Percentiles rank a stretch among this genome's conserved stretches.
Conservation (phyloP, 176 grass and related monocot genomes). For the Oryza nivara region DNA sequence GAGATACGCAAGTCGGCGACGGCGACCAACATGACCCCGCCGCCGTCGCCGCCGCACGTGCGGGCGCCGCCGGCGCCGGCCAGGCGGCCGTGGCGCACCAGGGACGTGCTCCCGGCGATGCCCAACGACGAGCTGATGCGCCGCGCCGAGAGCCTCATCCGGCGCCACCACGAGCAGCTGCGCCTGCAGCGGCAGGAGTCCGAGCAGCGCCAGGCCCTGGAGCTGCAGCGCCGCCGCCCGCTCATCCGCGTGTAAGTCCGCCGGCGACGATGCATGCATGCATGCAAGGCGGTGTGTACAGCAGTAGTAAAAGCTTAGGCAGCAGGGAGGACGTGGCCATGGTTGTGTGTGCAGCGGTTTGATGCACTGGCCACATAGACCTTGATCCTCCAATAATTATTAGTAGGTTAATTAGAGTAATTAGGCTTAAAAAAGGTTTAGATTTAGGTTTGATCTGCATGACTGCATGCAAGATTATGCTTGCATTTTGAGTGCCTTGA, state of each 20-base stretch:
- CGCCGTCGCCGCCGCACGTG: slow-evolving; percentile 16
- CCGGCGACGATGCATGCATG: slow-evolving; percentile 10
- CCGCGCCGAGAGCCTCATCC: slow-evolving; percentile 76
- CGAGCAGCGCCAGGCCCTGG: slow-evolving; percentile 57
- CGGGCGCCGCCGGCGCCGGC: slow-evolving; percentile 21
- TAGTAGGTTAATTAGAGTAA: neutral
- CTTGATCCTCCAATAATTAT: neutral
- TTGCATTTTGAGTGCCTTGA: neutral
- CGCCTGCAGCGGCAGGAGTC: slow-evolving; percentile 82
- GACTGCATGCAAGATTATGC: neutral
- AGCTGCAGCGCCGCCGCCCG: slow-evolving; percentile 16
- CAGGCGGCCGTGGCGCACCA: slow-evolving; percentile 63
- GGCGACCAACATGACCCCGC: slow-evolving; percentile 1
- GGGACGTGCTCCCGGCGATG: slow-evolving; percentile 55
- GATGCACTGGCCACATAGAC: neutral
- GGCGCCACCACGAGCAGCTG: slow-evolving; percentile 71
- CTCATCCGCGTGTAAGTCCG: slow-evolving; percentile 40
- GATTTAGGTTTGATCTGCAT: neutral
- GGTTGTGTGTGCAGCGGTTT: slow-evolving; percentile 29
- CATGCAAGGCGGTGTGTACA: slow-evolving; percentile 25
- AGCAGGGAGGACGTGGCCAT: neutral
- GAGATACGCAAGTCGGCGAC: slow-evolving; percentile 53
- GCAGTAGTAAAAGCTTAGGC: neutral
- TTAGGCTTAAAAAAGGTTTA: neutral
- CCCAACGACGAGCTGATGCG: slow-evolving; percentile 60